Evolutionary conservation across 164 flowering plant species (phyloP), one percentile per base, ranked within the genome.

Genomic region (Berberis thunbergii): DNA sequence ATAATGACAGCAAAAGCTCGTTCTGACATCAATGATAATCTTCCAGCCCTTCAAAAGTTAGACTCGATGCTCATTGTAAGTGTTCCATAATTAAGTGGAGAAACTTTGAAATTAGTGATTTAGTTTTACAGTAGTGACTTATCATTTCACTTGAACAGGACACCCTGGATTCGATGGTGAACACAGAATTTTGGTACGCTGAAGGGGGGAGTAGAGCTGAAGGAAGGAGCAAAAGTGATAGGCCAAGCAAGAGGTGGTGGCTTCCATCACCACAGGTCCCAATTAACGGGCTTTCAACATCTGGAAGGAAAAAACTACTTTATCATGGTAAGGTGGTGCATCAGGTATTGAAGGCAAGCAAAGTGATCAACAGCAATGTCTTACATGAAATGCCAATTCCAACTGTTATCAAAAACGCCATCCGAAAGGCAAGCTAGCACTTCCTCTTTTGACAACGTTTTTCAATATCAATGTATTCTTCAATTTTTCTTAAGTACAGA

Each of bases 281-380:
- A 41, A 67, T 43, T 26, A 64, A 70, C 45, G 97, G 99, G 41
- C 88, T 94, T 4, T 91, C 97, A 10, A 79, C 78, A 2, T 12
- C 64, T 6, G 88, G 74, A 66, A 81, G 85, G 66, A 86, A 80
- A 68, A 84, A 79, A 49, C 66, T 94, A 71, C 62, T 81, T 13
- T 59, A 66, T 62, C 84, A 80, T 70, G 85, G 85, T 49, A 86
- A 82, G 78, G 63, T 80, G 67, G 86, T 91, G 9, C 77, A 80
- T 69, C 99, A 94, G 76, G 79, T 91, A 54, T 84, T 87, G 70
- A 94, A 94, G 80, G 99, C 97, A 59, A 88, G 89, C 41, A 88
- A 83, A 74, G 70, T 89, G 5, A 91, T 87, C 70, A 89, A 91
- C 45, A 83, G 82, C 58, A 74, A 67, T 66, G 71, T 94, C 48